Conservation (phyloP, 2,329 filamentous ascomycete species). For the Berkeleyomyces basicola region DNA sequence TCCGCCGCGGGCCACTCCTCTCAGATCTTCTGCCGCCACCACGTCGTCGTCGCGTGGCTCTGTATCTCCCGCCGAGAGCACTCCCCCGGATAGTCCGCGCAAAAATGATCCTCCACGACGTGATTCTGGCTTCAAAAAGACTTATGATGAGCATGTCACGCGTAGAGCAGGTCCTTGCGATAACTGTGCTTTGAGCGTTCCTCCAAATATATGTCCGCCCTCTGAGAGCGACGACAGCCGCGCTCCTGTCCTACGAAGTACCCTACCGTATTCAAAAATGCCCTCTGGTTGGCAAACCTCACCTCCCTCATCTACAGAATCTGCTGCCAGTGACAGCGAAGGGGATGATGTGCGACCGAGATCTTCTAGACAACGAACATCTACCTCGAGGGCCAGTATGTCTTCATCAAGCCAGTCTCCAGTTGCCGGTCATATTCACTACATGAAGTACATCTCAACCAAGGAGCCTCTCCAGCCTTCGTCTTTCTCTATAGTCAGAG, state of each 20-base stretch:
- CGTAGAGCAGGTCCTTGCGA: conserved; percentile 48
- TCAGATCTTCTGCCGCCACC: conserved; percentile 24
- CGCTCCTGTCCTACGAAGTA: conserved; percentile 43
- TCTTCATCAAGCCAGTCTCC: conserved; percentile 30
- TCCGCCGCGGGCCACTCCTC: conserved; percentile 23
- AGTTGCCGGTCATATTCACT: conserved; percentile 39
- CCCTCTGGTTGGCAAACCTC: conserved; percentile 26
- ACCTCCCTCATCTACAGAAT: conserved; percentile 35
- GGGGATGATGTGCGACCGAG: conserved; percentile 29
- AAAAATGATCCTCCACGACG: conserved; percentile 25
- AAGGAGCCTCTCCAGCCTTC: conserved; percentile 44
- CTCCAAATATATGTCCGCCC: conserved; percentile 27
- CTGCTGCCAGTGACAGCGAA: conserved; percentile 32
- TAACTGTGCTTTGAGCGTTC: conserved; percentile 51
- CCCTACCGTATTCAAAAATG: conserved; percentile 43
- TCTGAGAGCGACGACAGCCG: conserved; percentile 21
- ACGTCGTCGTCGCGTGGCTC: conserved; percentile 23
- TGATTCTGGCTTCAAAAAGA: conserved; percentile 44
- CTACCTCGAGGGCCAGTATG: conserved; percentile 31
- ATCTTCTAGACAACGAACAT: conserved; percentile 26
- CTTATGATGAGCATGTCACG: conserved; percentile 49
- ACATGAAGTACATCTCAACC: conserved; percentile 50
- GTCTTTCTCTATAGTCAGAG: conserved; percentile 51
- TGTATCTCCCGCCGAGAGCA: conserved; percentile 28
- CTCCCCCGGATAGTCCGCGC: conserved; percentile 40